Percentiles rank a stretch among this genome's conserved stretches.
These are phyloP conservation scores for Fusarium oxysporum DNA, from an alignment of 2,329 filamentous ascomycete genomes.

Conservation along the genomic window DNA sequence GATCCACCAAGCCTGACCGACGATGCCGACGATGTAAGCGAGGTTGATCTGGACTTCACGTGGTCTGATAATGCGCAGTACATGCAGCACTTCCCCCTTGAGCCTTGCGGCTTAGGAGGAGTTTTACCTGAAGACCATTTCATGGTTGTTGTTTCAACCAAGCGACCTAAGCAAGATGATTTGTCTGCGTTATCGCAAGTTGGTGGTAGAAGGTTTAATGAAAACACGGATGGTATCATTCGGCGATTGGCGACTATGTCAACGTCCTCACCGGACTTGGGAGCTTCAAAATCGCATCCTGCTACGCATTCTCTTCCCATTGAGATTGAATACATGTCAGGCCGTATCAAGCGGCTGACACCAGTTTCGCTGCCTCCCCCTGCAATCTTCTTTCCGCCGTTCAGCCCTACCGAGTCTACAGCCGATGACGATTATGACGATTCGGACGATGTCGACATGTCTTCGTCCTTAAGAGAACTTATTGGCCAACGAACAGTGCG, in stretches of 20 bases:
- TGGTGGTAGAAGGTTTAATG: slow-evolving; percentile 38
- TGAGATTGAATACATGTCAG: slow-evolving; percentile 60
- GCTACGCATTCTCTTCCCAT: slow-evolving; percentile 37
- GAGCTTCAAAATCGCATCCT: neutral
- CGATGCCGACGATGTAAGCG: slow-evolving; percentile 52
- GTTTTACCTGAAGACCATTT: slow-evolving; percentile 74
- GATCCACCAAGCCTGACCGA: slow-evolving; percentile 50
- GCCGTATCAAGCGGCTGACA: slow-evolving; percentile 56
- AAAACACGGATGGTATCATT: slow-evolving; percentile 56
- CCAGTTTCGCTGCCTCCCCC: slow-evolving; percentile 65
- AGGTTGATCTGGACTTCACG: slow-evolving; percentile 57
- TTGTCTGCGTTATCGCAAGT: neutral
- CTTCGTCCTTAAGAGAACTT: slow-evolving; percentile 46
- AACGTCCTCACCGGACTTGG: slow-evolving; percentile 51
- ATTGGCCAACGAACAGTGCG: slow-evolving; percentile 52
- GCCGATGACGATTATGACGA: slow-evolving; percentile 46
- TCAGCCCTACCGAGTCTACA: slow-evolving; percentile 56
- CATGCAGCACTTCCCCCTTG: slow-evolving; percentile 56
- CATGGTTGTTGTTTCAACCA: slow-evolving; percentile 65
- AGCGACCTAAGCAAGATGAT: slow-evolving; percentile 52
- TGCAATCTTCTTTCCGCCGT: slow-evolving; percentile 62
- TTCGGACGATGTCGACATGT: slow-evolving; percentile 47
- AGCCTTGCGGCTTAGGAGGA: slow-evolving; percentile 69
- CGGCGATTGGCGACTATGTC: slow-evolving; percentile 57
- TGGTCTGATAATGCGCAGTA: slow-evolving; percentile 60